phyloP scores from a whole-genome alignment of 2,329 filamentous ascomycete species.

The Phialocephala subalpina region DNA sequence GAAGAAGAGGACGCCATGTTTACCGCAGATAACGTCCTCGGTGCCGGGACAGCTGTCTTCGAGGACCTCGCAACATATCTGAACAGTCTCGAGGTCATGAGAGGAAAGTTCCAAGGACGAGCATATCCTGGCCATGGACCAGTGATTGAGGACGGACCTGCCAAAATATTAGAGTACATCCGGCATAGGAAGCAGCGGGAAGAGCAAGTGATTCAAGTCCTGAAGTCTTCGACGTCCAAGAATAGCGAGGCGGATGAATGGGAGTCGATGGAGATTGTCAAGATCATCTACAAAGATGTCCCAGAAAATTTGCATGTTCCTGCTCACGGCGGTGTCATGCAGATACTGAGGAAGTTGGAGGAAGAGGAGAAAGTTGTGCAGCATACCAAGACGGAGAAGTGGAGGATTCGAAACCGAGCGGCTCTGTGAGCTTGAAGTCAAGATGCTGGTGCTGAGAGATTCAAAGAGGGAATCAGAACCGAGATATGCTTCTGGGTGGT shows the following conservation, averaged over 20 bases:
- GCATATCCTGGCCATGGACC: slow-evolving; percentile 91
- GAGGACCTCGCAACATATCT: slow-evolving; percentile 78
- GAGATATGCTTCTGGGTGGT: not conserved
- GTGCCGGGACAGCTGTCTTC: slow-evolving; percentile 86
- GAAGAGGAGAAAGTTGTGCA: slow-evolving; percentile 71
- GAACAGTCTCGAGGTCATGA: slow-evolving; percentile 74
- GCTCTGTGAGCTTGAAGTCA: slow-evolving; percentile 45
- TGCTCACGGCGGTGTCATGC: slow-evolving; percentile 77
- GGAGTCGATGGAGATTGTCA: slow-evolving; percentile 85
- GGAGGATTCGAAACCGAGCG: slow-evolving; percentile 54
- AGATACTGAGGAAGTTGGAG: slow-evolving; percentile 82
- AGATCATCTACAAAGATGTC: slow-evolving; percentile 83
- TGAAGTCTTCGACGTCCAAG: slow-evolving; percentile 51
- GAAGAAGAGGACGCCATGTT: slow-evolving; percentile 85
- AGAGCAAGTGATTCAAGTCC: slow-evolving; percentile 73
- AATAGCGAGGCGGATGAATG: slow-evolving; percentile 53
- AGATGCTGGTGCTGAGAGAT: not conserved
- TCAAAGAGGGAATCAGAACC: not conserved
- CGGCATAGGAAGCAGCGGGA: slow-evolving; percentile 82
- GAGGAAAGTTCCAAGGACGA: slow-evolving; percentile 66
- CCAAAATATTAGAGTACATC: slow-evolving; percentile 84
- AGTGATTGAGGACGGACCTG: slow-evolving; percentile 75
- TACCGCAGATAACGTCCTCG: slow-evolving; percentile 88
- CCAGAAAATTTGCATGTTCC: slow-evolving; percentile 77
- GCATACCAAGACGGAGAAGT: slow-evolving; percentile 48